Percentiles rank a stretch among this genome's conserved stretches.
These are phyloP conservation scores for Novymonas esmeraldas DNA, from an alignment of 208 protist species.

Conservation along the genomic window DNA sequence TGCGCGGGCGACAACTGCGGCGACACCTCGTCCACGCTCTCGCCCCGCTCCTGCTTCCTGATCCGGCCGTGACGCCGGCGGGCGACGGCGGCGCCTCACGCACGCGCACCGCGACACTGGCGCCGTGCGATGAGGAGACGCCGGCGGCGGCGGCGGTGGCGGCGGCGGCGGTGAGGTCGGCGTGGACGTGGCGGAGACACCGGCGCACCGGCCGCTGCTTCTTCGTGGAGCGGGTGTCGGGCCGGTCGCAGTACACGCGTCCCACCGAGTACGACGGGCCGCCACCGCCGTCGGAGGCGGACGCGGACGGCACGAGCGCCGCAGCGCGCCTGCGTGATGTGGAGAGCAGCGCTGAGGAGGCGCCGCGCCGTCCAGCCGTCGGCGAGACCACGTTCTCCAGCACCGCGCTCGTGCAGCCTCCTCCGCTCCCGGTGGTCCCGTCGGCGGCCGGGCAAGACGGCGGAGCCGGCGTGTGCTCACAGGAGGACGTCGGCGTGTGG, in stretches of 20 bases:
- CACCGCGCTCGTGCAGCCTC: too few relatives aligned
- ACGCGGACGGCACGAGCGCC: too few relatives aligned
- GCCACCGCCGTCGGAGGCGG: not conserved
- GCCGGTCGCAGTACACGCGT: constrained; percentile 54
- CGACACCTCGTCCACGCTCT: constrained; percentile 14
- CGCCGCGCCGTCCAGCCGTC: too few relatives aligned
- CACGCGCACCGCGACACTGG: too few relatives aligned
- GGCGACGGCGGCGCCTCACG: too few relatives aligned
- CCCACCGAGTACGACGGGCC: constrained; percentile 57
- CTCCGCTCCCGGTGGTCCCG: too few relatives aligned
- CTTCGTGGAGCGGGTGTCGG: constrained; percentile 45
- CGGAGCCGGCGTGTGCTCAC: not conserved
- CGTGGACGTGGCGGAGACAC: constrained; percentile 56
- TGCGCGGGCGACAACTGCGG: constrained; percentile 13
- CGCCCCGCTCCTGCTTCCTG: constrained; percentile 5
- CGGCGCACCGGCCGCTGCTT: constrained; percentile 46
- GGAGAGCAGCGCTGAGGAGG: too few relatives aligned
- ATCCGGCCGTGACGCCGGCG: not conserved
- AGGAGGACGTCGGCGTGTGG: constrained; percentile 8
- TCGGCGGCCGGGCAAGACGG: too few relatives aligned
- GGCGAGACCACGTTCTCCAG: too few relatives aligned
- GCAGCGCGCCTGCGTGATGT: too few relatives aligned
- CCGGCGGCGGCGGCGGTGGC: too few relatives aligned
- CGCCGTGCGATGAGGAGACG: too few relatives aligned
- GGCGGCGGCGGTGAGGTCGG: not conserved